phyloP scores from a whole-genome alignment of 768 basidiomycete genomes.

The Lanmaoa pseudosensibilis region DNA sequence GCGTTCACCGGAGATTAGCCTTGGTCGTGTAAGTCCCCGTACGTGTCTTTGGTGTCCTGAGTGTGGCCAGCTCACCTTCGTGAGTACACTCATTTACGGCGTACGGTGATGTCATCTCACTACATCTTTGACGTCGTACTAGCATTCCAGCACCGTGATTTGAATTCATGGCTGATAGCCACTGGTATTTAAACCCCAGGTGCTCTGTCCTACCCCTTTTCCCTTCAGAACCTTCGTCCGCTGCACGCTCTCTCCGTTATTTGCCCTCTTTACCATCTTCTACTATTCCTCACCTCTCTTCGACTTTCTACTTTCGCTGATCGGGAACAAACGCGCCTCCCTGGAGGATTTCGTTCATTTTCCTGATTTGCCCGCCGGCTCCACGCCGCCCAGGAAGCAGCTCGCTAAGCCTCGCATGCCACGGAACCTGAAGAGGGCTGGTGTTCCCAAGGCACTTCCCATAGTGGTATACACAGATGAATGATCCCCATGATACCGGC shows the following conservation, averaged over 20 bases:
- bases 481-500: not conserved
- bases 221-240: not conserved
- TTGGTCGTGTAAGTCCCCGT: no score
- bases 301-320: not conserved
- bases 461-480: not conserved
- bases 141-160: not conserved
- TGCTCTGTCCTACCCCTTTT: not conserved
- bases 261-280: not conserved
- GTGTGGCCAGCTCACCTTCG: no score
- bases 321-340: no score
- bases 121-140: not conserved
- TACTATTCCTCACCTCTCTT: not conserved
- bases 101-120: not conserved
- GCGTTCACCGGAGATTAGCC: no score
- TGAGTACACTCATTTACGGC: no score
- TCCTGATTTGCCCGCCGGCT: no score
- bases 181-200: not conserved
- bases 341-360: not conserved
- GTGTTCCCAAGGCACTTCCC: not conserved
- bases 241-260: not conserved
- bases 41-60: not conserved
- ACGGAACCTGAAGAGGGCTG: no score
- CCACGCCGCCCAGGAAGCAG: not conserved
- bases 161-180: no score
- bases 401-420: not conserved